Conservation (phyloP, 768 basidiomycete genomes). For the Exidia glandulosa region DNA sequence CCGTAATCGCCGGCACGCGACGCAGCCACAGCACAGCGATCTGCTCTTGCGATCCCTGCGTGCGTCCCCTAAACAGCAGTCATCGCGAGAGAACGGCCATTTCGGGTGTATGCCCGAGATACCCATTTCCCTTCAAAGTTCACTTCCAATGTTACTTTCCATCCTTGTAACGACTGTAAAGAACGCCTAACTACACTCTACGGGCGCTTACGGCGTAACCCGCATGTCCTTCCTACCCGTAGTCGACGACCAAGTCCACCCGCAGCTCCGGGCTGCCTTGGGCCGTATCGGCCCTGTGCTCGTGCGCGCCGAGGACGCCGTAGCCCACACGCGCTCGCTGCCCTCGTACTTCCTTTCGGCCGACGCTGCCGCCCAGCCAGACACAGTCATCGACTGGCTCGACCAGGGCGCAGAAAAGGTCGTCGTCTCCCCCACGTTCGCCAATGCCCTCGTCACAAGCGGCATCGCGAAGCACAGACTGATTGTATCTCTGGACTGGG, state of each 20-base stretch:
- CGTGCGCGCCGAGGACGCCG: slow-evolving; percentile 17
- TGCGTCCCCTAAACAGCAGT: no score
- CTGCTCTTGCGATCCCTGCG: no score
- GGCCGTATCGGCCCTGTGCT: slow-evolving; percentile 72
- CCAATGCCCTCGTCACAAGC: slow-evolving; percentile 49
- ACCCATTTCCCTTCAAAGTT: no score
- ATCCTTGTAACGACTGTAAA: neutral
- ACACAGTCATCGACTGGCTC: slow-evolving; percentile 51
- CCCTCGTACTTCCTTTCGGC: slow-evolving; percentile 40
- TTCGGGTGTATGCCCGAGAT: no score
- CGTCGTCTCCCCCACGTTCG: slow-evolving; percentile 58
- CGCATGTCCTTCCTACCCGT: slow-evolving; percentile 41
- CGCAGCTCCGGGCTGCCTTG: slow-evolving; percentile 44
- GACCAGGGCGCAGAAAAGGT: slow-evolving; percentile 75
- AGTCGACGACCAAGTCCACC: slow-evolving; percentile 36
- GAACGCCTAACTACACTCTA: neutral
- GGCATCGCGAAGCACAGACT: slow-evolving; percentile 60
- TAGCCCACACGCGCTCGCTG: slow-evolving; percentile 23
- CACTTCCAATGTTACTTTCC: no score
- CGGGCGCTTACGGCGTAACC: neutral
- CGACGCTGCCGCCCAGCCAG: slow-evolving; percentile 38
- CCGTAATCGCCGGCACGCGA: neutral
- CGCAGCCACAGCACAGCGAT: neutral
- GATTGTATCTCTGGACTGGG: slow-evolving; percentile 64
- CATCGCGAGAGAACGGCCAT: no score